Percentiles rank a stretch among this genome's conserved stretches.
These are phyloP conservation scores for Penicillium sp. DNA, from an alignment of 2,329 filamentous ascomycete genomes.

Conservation along the genomic window DNA sequence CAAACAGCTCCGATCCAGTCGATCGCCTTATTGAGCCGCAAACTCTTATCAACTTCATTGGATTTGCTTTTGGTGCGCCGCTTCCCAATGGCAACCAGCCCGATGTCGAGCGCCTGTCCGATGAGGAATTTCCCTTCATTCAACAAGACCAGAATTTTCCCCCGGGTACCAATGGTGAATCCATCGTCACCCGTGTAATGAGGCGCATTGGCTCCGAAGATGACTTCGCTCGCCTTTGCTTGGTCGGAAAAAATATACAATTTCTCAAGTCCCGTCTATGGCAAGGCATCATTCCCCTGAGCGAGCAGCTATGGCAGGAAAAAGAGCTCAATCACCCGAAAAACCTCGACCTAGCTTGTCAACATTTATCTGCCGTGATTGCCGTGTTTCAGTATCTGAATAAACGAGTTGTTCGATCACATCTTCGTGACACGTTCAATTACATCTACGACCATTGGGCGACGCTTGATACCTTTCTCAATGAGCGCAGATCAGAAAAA, in stretches of 20 bases:
- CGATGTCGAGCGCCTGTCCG: background rate
- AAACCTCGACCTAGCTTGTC: slow-evolving; percentile 25
- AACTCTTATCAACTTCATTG: slow-evolving; percentile 21
- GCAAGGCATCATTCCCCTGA: slow-evolving; percentile 27
- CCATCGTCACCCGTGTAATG: slow-evolving; percentile 12
- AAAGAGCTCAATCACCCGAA: slow-evolving; percentile 18
- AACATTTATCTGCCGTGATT: slow-evolving; percentile 25
- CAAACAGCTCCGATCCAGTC: slow-evolving; percentile 17
- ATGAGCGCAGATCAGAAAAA: slow-evolving; percentile 8
- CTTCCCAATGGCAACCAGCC: slow-evolving; percentile 23
- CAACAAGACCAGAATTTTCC: background rate
- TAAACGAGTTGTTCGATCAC: background rate
- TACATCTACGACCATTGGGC: slow-evolving; percentile 21
- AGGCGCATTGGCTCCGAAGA: slow-evolving; percentile 11
- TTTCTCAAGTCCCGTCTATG: slow-evolving; percentile 27
- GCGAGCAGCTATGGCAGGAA: slow-evolving; percentile 26
- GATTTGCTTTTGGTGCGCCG: slow-evolving; percentile 7
- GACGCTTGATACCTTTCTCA: slow-evolving; percentile 17
- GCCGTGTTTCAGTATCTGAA: slow-evolving; percentile 30
- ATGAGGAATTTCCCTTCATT: slow-evolving; percentile 11
- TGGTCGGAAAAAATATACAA: slow-evolving; percentile 27
- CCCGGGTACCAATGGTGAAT: slow-evolving; percentile 2
- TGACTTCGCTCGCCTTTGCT: slow-evolving; percentile 14
- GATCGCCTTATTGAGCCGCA: slow-evolving; percentile 31
- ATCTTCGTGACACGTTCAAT: slow-evolving; percentile 28